Percentiles rank a stretch among this genome's conserved stretches.
phyloP scores from a whole-genome alignment of 495 filamentous ascomycete species.

The Podospora australis region DNA sequence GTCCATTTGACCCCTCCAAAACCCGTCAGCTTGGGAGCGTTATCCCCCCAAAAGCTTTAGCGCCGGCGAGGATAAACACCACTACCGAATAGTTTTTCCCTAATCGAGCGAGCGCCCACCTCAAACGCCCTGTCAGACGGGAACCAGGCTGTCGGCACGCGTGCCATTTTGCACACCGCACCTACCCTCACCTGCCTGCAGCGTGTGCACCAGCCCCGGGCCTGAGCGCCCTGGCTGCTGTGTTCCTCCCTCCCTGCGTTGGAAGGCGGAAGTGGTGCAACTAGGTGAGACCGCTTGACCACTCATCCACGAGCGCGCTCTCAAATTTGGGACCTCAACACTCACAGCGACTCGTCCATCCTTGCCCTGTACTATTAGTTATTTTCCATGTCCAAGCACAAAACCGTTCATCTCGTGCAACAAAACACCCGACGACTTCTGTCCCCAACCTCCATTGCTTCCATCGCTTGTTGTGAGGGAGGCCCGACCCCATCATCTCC shows the following conservation, averaged over 20 bases:
- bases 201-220: neutral
- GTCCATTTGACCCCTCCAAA: constrained; percentile 5
- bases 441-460: too few species aligned
- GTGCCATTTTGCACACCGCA: neutral
- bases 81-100: constrained; percentile 5
- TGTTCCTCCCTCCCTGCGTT: too few species aligned
- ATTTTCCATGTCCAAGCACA: too few species aligned
- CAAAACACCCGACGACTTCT: too few species aligned
- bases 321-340: neutral
- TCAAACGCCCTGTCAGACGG: constrained; percentile 4
- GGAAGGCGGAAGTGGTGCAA: neutral
- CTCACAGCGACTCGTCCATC: too few species aligned
- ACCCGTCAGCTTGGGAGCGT: constrained; percentile 17
- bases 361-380: too few species aligned
- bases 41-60: constrained; percentile 5
- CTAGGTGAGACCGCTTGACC: neutral
- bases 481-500: neutral
- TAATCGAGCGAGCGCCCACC: neutral
- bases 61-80: constrained; percentile 17
- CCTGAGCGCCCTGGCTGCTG: neutral
- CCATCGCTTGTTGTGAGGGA: neutral
- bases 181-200: neutral
- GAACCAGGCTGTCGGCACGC: constrained; percentile 10
- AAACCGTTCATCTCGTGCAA: too few species aligned
- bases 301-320: neutral